Evolutionary conservation across 345 rosid genomes (phyloP).

Genomic region (Corchorus olitorius): DNA sequence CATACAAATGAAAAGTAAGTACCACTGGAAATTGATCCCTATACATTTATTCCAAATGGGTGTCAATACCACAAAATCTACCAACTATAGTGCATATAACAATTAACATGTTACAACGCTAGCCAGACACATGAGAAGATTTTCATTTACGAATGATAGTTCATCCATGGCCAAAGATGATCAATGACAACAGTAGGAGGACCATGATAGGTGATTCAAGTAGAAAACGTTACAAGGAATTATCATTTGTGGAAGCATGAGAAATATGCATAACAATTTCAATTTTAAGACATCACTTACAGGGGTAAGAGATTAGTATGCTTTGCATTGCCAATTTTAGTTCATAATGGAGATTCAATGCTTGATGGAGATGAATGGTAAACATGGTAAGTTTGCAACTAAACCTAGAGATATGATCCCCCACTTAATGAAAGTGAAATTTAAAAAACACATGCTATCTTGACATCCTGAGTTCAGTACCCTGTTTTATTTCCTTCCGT

Average conservation of each 20-base stretch:
- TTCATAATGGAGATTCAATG: not conserved
- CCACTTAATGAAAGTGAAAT: constrained; percentile 5
- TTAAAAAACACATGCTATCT: not conserved
- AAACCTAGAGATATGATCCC: not conserved
- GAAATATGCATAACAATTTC: not conserved
- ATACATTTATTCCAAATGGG: not conserved
- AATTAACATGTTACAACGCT: not conserved
- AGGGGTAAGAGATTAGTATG: not conserved
- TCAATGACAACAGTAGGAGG: not conserved
- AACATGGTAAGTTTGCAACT: constrained; percentile 11
- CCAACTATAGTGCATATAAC: not conserved
- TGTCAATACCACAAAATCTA: not conserved
- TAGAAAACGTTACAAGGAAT: not conserved
- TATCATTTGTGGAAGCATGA: not conserved
- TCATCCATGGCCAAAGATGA: constrained; percentile 6
- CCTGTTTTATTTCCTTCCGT: not conserved
- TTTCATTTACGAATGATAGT: constrained; percentile 12
- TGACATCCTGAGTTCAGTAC: constrained; percentile 1
- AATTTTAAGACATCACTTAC: not conserved
- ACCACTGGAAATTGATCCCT: not conserved
- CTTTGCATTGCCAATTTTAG: not conserved
- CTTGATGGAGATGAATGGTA: constrained; percentile 3
- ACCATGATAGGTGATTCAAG: not conserved
- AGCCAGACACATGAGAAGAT: not conserved
- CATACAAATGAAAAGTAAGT: constrained; percentile 15